A percentile compares a stretch with the other conserved stretches of the same genome.
These are phyloP conservation scores for Chytridium lagenaria DNA, from an alignment of 371 early-diverging fungal genomes.

Conservation along the genomic window DNA sequence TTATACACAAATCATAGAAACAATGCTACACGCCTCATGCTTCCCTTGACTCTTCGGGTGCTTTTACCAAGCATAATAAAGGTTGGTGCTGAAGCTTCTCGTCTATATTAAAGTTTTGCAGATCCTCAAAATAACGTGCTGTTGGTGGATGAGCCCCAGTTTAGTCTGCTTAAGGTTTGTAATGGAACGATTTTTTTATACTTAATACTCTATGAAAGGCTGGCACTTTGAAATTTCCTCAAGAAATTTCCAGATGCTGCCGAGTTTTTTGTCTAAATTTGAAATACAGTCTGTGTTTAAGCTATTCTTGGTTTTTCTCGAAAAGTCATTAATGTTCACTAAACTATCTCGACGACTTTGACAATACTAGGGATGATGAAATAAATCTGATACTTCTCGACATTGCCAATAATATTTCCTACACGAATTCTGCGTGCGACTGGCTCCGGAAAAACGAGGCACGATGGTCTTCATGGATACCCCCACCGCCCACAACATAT, in stretches of 20 bases:
- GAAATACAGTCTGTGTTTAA: neutral
- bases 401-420: neutral
- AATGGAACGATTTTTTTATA: no score
- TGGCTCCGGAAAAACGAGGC: slow-evolving; percentile 27
- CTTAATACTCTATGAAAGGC: no score
- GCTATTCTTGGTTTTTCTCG: neutral
- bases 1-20: neutral
- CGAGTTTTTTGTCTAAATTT: slow-evolving; percentile 4
- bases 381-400: slow-evolving; percentile 27
- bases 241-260: slow-evolving; percentile 29
- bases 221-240: slow-evolving; percentile 11
- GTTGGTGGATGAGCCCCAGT: slow-evolving; percentile 25
- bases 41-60: slow-evolving; percentile 25
- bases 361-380: slow-evolving; percentile 4
- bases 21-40: slow-evolving; percentile 20
- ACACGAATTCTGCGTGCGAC: slow-evolving; percentile 25
- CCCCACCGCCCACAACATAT: slow-evolving; percentile 15
- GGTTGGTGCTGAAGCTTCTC: slow-evolving; percentile 13
- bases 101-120: no score
- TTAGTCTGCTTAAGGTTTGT: slow-evolving; percentile 28
- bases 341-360: neutral
- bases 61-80: slow-evolving; percentile 12
- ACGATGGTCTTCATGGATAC: slow-evolving; percentile 25
- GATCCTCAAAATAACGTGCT: slow-evolving; percentile 19
- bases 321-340: neutral